Percentiles rank a stretch among this genome's conserved stretches.
phyloP scores from a whole-genome alignment of 306 rosid species.

The Abrus precatorius region DNA sequence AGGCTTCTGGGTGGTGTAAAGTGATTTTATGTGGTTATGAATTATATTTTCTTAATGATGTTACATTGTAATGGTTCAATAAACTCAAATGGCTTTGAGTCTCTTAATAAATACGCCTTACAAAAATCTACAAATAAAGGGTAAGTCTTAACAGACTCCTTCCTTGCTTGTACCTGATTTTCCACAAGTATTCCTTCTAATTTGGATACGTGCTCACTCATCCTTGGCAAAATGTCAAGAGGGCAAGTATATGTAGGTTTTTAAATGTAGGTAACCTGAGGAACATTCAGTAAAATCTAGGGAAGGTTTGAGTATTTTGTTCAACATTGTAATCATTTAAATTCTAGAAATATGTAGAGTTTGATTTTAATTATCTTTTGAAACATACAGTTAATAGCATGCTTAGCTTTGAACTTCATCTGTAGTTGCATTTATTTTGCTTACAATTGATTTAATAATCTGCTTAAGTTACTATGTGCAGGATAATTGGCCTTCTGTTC shows the following conservation, averaged over 20 bases:
- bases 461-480: conserved; percentile 47
- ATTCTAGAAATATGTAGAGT: background rate
- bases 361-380: conserved; percentile 24
- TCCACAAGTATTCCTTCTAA: background rate
- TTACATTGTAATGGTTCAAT: background rate
- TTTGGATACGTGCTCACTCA: background rate
- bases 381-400: background rate
- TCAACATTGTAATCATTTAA: background rate
- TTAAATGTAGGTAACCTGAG: background rate
- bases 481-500: conserved; percentile 90
- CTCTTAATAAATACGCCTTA: background rate
- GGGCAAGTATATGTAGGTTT: background rate
- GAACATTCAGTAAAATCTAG: background rate
- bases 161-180: conserved; percentile 6
- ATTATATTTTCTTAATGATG: background rate
- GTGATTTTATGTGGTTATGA: conserved; percentile 16
- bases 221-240: conserved; percentile 9
- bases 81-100: conserved; percentile 1
- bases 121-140: background rate
- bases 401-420: conserved; percentile 47
- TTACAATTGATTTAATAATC: conserved; percentile 35
- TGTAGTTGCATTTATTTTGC: conserved; percentile 43
- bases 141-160: background rate
- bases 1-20: background rate
- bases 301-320: background rate